Evolutionary conservation across 2,329 filamentous ascomycete genomes (phyloP).

Genomic region (Phyllosticta citrichinensis): DNA sequence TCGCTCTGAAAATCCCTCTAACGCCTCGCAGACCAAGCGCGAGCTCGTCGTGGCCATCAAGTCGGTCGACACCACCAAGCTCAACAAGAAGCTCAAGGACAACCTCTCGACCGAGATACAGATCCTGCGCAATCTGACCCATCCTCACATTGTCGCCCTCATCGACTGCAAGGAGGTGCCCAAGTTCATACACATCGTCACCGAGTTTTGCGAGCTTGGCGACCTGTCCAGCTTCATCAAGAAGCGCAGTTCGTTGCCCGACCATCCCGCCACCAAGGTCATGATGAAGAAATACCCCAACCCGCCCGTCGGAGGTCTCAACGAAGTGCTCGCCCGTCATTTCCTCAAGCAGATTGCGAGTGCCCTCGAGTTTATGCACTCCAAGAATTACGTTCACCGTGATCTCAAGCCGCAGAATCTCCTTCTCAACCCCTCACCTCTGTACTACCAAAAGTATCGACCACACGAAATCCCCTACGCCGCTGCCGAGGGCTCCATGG

Average conservation of each 20-base stretch:
- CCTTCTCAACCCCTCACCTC: constrained; percentile 70
- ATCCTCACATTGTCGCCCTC: constrained; percentile 93
- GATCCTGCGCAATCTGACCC: constrained; percentile 85
- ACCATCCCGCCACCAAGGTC: constrained; percentile 72
- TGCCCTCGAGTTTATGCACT: constrained; percentile 78
- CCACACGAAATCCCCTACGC: constrained; percentile 61
- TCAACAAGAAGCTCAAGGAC: constrained; percentile 93
- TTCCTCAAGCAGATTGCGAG: constrained; percentile 93
- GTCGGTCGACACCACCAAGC: constrained; percentile 78
- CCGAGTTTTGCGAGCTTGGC: constrained; percentile 96
- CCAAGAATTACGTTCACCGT: constrained; percentile 82
- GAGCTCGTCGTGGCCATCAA: constrained; percentile 92
- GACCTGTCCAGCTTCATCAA: constrained; percentile 95
- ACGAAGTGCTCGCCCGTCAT: constrained; percentile 93
- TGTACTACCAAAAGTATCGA: constrained; percentile 51
- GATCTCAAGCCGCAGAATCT: constrained; percentile 98
- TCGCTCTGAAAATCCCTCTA: neutral
- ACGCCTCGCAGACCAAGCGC: constrained; percentile 53
- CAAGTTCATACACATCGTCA: constrained; percentile 88
- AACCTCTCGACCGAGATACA: constrained; percentile 93
- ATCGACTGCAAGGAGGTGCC: constrained; percentile 86
- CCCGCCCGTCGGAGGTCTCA: constrained; percentile 69
- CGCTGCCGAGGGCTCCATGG: constrained; percentile 69
- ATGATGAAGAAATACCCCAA: constrained; percentile 93
- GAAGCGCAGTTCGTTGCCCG: constrained; percentile 71